Evolutionary conservation across 2,329 filamentous ascomycete genomes (phyloP), one percentile per base, ranked within the genome.

Genomic region (Cladosporium sp.): DNA sequence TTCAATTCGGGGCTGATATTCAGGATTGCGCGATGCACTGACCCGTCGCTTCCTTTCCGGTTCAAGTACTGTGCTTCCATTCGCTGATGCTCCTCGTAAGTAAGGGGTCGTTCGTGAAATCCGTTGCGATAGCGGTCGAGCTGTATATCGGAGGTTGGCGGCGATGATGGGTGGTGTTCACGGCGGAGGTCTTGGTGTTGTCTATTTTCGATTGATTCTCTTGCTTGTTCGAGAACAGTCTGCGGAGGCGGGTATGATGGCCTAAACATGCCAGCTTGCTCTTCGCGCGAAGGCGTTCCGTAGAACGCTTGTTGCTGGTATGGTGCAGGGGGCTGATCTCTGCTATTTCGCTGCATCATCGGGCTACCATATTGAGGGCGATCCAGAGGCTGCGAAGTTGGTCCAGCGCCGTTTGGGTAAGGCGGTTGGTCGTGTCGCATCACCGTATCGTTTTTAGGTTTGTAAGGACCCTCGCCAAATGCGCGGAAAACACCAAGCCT

Each of bases 1-100:
- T 85, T 84, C 51, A 88, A 84, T 59, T 94, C 88, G 12, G 75
- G 70, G 38, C 79, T 77, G 9, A 95, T 78, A 3, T 82, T 84
- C n/a, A 95, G 73, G 38, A 95, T 75, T 32, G 80, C 83, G 54
- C 86, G 77, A 33, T 62, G 61, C 1, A 58, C 53, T 76, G 82
- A 57, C 8, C 60, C 55, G 29, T 65, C 63, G 42, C 61, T 64
- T 43, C 59, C 62, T 45, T 65, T 65, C 25, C 60, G 57, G 16
- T 50, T 35, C 6, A 32, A 32, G 13, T 27, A 22, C 46, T 79
- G 77, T 27, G 79, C 75, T 43, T 81, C 79, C 60, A 71, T 77
- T 49, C 67, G 62, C 43, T 67, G 61, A 46, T 67, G 54, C 59
- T 66, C 63, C 53, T 66, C 63, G 25, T 63, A 56, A 12, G 62